Evolutionary conservation across 2,329 filamentous ascomycete species (phyloP).

Genomic region (Cercospora zeina): DNA sequence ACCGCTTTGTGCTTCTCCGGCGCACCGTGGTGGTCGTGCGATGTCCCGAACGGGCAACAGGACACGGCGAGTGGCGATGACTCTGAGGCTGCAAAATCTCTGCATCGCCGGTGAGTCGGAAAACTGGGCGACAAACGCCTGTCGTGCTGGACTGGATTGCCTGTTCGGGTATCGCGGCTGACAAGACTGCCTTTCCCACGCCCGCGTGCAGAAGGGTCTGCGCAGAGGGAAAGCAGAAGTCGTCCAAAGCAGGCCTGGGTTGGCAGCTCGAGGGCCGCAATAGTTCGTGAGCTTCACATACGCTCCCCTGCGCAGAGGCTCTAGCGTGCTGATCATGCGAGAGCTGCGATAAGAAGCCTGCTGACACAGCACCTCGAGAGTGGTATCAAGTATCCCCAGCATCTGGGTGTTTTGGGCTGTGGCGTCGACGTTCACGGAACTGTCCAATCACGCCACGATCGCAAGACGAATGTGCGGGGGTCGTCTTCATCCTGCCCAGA

Average conservation of each 20-base stretch:
- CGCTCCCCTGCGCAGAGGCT: conserved; percentile 6
- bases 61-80: not conserved
- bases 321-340: conserved; percentile 10
- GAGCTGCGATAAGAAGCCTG: not conserved
- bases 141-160: conserved; percentile 19
- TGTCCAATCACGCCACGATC: conserved; percentile 16
- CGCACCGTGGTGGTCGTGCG: not conserved
- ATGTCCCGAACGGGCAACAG: conserved; percentile 7
- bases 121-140: conserved; percentile 9
- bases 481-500: conserved; percentile 6
- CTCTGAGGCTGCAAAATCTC: conserved; percentile 1
- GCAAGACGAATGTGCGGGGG: conserved; percentile 10
- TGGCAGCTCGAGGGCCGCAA: conserved; percentile 12
- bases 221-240: not conserved
- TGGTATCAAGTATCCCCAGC: conserved; percentile 16
- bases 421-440: not conserved
- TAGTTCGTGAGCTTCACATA: conserved; percentile 9
- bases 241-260: conserved; percentile 1
- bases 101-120: not conserved
- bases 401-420: not conserved
- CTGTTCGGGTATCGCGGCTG: conserved; percentile 20
- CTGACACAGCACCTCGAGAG: conserved; percentile 8
- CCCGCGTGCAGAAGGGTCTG: conserved; percentile 19
- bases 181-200: conserved; percentile 15
- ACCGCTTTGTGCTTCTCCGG: not conserved